These are phyloP conservation scores for Babesia ovis DNA, from an alignment of 169 alveolate species.

Conservation along the genomic window DNA sequence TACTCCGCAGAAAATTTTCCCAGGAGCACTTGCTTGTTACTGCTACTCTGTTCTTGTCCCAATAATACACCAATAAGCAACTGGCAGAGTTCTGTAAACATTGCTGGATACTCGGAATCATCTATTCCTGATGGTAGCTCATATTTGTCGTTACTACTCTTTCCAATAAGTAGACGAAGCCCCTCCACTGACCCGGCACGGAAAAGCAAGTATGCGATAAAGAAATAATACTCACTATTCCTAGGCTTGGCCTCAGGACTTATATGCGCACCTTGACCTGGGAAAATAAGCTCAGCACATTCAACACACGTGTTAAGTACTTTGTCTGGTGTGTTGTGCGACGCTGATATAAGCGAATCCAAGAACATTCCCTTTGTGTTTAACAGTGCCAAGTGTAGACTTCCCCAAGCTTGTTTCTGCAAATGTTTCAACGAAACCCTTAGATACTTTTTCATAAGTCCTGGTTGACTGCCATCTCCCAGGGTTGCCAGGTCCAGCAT, in stretches of 20 bases:
- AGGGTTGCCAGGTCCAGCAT: conserved; percentile 43
- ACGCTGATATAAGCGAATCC: conserved; percentile 39
- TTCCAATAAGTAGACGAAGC: conserved; percentile 4
- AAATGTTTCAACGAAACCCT: conserved; percentile 43
- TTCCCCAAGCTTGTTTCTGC: conserved; percentile 60
- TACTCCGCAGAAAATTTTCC: conserved; percentile 43
- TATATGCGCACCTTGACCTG: conserved; percentile 8
- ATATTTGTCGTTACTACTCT: neutral
- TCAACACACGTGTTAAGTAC: conserved; percentile 17
- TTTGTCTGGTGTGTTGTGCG: conserved; percentile 18
- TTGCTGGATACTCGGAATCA: conserved; percentile 38
- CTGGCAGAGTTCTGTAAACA: conserved; percentile 34
- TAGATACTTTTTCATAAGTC: conserved; percentile 37
- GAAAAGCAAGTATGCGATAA: conserved; percentile 57
- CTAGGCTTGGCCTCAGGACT: conserved; percentile 18
- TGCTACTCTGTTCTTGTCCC: conserved; percentile 6
- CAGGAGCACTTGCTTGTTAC: conserved; percentile 29
- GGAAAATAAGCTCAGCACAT: conserved; percentile 41
- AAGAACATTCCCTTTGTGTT: conserved; percentile 57
- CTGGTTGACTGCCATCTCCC: conserved; percentile 35
- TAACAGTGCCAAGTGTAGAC: conserved; percentile 50
- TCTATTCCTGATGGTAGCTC: conserved; percentile 22
- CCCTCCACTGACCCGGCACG: conserved; percentile 45
- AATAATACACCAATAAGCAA: conserved; percentile 13
- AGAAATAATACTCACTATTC: conserved; percentile 57